Percentiles rank a stretch among this genome's conserved stretches.
These are phyloP conservation scores for Tylopilus microsporus DNA, from an alignment of 1,284 basidiomycete species.

Conservation along the genomic window DNA sequence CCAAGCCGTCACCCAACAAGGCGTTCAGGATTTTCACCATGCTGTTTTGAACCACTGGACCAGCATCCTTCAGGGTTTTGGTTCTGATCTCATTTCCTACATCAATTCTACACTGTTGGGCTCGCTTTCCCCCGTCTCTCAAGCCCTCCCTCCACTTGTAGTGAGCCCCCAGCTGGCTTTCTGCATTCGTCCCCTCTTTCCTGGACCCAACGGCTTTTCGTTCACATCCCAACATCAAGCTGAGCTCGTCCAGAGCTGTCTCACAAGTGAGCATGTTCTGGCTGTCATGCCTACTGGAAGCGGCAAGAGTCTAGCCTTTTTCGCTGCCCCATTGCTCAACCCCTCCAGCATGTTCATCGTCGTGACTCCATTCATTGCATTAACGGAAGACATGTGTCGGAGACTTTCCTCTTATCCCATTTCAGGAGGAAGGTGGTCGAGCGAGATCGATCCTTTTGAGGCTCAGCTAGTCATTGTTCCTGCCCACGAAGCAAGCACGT, in stretches of 20 bases:
- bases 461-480: conserved; percentile 10
- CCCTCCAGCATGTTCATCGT: not conserved
- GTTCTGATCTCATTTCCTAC: too few species aligned
- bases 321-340: not conserved
- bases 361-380: not conserved
- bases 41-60: too few species aligned
- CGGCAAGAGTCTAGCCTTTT: not conserved
- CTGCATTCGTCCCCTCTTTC: too few species aligned
- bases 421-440: not conserved
- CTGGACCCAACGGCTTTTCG: not conserved
- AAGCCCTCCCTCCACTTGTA: too few species aligned
- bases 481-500: conserved; percentile 11
- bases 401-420: not conserved
- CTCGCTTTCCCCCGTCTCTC: too few species aligned
- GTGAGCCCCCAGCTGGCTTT: too few species aligned
- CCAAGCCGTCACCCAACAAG: too few species aligned
- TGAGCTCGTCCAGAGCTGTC: not conserved
- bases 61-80: too few species aligned
- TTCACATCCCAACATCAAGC: not conserved
- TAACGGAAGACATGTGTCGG: not conserved
- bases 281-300: not conserved
- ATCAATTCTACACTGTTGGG: too few species aligned
- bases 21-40: too few species aligned
- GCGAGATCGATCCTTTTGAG: not conserved
- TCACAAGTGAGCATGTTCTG: not conserved